Percentiles rank a stretch among this genome's conserved stretches.
phyloP scores from a whole-genome alignment of 352 stramenopile genomes.

The Blastocystis sp. region DNA sequence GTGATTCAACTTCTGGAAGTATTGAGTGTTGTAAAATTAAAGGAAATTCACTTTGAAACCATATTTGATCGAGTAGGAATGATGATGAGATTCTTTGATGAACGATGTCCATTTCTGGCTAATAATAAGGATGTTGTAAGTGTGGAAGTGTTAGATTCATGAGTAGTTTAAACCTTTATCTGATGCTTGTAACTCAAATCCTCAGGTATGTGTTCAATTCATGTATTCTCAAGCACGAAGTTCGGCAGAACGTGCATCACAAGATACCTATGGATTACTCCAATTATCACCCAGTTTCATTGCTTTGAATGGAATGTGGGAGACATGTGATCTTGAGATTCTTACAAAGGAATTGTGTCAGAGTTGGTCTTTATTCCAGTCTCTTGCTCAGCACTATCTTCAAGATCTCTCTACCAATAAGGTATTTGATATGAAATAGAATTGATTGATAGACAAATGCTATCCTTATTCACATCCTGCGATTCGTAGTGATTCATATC shows the following conservation, averaged over 20 bases:
- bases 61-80: neutral
- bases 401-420: neutral
- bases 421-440: neutral
- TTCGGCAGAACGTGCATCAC: neutral
- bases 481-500: neutral
- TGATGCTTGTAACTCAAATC: neutral
- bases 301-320: neutral
- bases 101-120: conserved; percentile 14
- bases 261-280: neutral
- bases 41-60: neutral
- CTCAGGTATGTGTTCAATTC: neutral
- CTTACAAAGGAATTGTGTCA: neutral
- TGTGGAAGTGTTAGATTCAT: neutral
- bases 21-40: neutral
- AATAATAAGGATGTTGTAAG: conserved; percentile 2
- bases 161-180: conserved; percentile 6
- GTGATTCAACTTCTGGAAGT: conserved; percentile 10
- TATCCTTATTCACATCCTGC: neutral
- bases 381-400: neutral
- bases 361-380: neutral
- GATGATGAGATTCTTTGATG: neutral
- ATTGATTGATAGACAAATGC: neutral
- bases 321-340: neutral
- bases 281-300: neutral
- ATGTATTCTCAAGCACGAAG: neutral